Evolutionary conservation across 495 filamentous ascomycete genomes (phyloP).

Genomic region (Aspergillus heteromorphus): DNA sequence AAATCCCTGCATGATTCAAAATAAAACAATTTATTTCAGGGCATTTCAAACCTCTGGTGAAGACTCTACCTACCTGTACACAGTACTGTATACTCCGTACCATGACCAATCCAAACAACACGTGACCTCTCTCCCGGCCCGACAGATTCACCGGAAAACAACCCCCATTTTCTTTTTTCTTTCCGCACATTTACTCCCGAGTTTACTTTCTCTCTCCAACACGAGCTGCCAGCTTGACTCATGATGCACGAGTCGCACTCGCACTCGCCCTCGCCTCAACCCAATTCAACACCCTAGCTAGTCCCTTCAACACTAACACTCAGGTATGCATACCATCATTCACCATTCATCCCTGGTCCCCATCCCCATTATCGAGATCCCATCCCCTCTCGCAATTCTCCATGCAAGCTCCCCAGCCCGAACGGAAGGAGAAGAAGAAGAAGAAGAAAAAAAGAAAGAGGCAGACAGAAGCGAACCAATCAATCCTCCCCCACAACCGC

Average conservation of each 20-base stretch:
- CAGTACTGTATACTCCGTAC: too few relatives aligned
- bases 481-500: slow-evolving; percentile 8
- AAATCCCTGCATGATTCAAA: too few relatives aligned
- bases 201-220: background rate
- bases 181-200: background rate
- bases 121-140: background rate
- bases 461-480: slow-evolving; percentile 15
- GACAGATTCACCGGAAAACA: background rate
- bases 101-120: background rate
- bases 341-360: too few relatives aligned
- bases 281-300: background rate
- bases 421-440: slow-evolving; percentile 1
- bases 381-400: background rate
- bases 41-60: too few relatives aligned
- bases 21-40: too few relatives aligned
- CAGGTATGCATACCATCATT: background rate
- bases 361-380: background rate
- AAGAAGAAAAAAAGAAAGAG: too few relatives aligned
- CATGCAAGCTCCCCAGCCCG: background rate
- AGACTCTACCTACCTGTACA: too few relatives aligned
- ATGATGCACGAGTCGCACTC: background rate
- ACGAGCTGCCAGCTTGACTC: background rate
- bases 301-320: background rate
- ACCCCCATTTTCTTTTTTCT: background rate
- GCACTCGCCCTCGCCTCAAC: too few relatives aligned